A percentile compares a stretch with the other conserved stretches of the same genome.
Conservation (phyloP, 176 grass and related monocot genomes). For the Alloteropsis semialata region DNA sequence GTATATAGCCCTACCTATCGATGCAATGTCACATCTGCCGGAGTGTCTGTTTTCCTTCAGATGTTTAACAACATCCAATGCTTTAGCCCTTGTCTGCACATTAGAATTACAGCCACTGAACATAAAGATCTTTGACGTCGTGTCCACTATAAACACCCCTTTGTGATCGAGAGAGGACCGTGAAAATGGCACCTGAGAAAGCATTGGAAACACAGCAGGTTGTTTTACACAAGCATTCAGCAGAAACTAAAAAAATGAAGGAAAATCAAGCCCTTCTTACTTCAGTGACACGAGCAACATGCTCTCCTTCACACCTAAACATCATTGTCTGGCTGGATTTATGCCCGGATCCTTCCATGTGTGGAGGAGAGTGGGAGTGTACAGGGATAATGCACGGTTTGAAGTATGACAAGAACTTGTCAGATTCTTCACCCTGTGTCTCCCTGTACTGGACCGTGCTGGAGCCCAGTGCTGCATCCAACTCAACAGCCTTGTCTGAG, state of each 20-base stretch:
- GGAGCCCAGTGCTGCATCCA: constrained; percentile 71
- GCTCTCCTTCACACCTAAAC: constrained; percentile 82
- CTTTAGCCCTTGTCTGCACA: constrained; percentile 70
- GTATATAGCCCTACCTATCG: constrained; percentile 53
- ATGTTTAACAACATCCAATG: constrained; percentile 80
- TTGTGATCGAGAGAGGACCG: constrained; percentile 72
- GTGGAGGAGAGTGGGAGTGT: constrained; percentile 49
- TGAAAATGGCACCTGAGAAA: constrained; percentile 51
- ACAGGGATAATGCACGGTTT: constrained; percentile 82
- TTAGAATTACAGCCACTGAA: constrained; percentile 81
- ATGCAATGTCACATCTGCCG: constrained; percentile 63
- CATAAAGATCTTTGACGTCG: constrained; percentile 64
- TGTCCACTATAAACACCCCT: constrained; percentile 73
- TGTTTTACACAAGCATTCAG: background rate
- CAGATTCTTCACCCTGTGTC: constrained; percentile 70
- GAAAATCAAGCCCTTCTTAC: constrained; percentile 33
- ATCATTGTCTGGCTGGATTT: constrained; percentile 41
- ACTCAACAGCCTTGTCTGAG: constrained; percentile 74
- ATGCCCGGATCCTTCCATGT: constrained; percentile 22
- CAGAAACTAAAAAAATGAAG: background rate
- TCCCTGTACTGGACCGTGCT: constrained; percentile 78
- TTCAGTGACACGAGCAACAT: constrained; percentile 67
- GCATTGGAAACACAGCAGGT: background rate
- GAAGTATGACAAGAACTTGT: constrained; percentile 93
- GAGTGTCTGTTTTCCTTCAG: constrained; percentile 68